A percentile compares a stretch with the other conserved stretches of the same genome.
These are phyloP conservation scores for Kazachstania sp. DNA, from an alignment of 1,139 yeast genomes.

Conservation along the genomic window DNA sequence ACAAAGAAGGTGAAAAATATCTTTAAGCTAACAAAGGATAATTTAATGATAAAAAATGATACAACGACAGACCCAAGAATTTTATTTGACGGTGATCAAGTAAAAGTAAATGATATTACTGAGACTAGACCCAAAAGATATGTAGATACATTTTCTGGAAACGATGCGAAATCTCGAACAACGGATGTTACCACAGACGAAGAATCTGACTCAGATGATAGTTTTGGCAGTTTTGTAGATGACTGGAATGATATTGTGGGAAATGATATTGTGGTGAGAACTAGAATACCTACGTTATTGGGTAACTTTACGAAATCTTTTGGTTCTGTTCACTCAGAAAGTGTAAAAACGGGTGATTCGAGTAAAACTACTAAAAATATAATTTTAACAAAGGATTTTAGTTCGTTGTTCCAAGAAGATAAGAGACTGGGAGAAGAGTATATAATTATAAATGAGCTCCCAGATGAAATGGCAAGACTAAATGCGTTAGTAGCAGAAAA, in stretches of 20 bases:
- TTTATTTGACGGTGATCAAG: neutral
- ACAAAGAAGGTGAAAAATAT: conserved; percentile 32
- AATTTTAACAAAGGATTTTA: conserved; percentile 58
- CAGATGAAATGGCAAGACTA: conserved; percentile 56
- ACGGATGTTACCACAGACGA: conserved; percentile 17
- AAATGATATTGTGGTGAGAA: conserved; percentile 32
- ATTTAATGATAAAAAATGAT: conserved; percentile 23
- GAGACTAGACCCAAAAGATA: conserved; percentile 23
- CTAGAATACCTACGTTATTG: conserved; percentile 29
- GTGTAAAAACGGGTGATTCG: conserved; percentile 25
- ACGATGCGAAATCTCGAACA: conserved; percentile 9
- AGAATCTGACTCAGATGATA: conserved; percentile 33
- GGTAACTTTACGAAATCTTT: conserved; percentile 20
- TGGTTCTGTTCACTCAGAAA: conserved; percentile 22
- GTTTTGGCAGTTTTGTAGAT: conserved; percentile 31
- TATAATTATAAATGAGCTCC: conserved; percentile 56
- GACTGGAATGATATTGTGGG: conserved; percentile 37
- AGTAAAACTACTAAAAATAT: conserved; percentile 36
- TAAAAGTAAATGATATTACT: neutral
- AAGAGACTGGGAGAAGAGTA: conserved; percentile 72
- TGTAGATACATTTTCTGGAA: conserved; percentile 20
- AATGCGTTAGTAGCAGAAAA: conserved; percentile 67
- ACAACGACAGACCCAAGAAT: conserved; percentile 1
- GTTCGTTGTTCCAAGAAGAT: conserved; percentile 66
- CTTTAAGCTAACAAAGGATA: conserved; percentile 38